These are phyloP conservation scores for Pleurostoma richardsiae DNA, from an alignment of 2,329 filamentous ascomycete species.

Conservation along the genomic window DNA sequence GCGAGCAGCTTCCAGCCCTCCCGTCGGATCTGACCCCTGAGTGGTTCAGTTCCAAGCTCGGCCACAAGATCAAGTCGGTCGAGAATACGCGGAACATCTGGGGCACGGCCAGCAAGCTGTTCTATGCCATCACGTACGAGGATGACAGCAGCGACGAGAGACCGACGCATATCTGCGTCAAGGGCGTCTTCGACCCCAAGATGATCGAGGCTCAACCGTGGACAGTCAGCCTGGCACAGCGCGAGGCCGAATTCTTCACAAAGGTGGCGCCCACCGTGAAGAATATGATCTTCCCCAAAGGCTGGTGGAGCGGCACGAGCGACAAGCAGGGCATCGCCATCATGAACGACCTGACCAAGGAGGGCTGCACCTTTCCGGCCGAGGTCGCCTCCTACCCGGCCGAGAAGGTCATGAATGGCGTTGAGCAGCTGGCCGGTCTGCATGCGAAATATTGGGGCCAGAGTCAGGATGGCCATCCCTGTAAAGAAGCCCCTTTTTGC, in stretches of 20 bases:
- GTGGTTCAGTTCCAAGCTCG: slow-evolving; percentile 15
- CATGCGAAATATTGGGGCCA: slow-evolving; percentile 33
- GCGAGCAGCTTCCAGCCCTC: slow-evolving; percentile 10
- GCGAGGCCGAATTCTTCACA: slow-evolving; percentile 8
- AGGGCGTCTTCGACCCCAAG: slow-evolving; percentile 29
- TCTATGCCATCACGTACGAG: slow-evolving; percentile 16
- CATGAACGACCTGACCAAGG: slow-evolving; percentile 1
- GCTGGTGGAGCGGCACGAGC: slow-evolving; percentile 4
- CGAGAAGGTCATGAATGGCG: slow-evolving; percentile 13
- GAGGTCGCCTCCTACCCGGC: slow-evolving; percentile 5
- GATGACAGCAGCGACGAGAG: slow-evolving; percentile 5
- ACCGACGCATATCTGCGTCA: slow-evolving; percentile 25
- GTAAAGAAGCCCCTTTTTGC: slow-evolving; percentile 17
- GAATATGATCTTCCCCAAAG: slow-evolving; percentile 8
- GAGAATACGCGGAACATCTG: slow-evolving; percentile 11
- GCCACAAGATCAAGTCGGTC: slow-evolving; percentile 5
- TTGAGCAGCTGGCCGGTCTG: slow-evolving; percentile 31
- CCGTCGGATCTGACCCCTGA: slow-evolving; percentile 12
- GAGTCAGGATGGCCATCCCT: slow-evolving; percentile 20
- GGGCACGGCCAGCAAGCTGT: slow-evolving; percentile 14
- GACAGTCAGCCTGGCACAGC: slow-evolving; percentile 4
- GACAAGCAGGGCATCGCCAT: slow-evolving; percentile 5
- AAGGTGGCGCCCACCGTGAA: slow-evolving; percentile 12
- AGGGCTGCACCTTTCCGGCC: slow-evolving; percentile 14
- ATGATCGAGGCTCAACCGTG: slow-evolving; percentile 3